Base-by-base conservation (phyloP, 2,329 filamentous ascomycete species). In the Penicillium palitans region DNA sequence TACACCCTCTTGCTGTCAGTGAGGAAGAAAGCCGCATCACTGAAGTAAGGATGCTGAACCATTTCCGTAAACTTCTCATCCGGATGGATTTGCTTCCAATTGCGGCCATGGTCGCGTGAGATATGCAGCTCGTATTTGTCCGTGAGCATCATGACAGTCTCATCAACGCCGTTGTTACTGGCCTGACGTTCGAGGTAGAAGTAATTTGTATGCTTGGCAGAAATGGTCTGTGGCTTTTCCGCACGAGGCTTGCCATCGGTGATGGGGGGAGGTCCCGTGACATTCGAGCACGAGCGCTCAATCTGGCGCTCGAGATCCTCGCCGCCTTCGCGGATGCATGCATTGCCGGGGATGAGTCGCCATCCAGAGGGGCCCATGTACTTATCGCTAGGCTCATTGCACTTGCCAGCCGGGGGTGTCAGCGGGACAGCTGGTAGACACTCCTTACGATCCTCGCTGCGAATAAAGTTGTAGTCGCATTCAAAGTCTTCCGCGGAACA, bases 381-480 rank as follows among this genome's bases (percentile, higher is more conserved):
- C 2, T 81, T 91, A 58, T 89, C 88, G 9, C 87, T 84, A 3
- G 84, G 80, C 42, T 86, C 83, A 70, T 89, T 85, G 75, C 95
- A 99, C 29, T 84, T 83, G 8, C 86, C 90, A 47, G 90, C 83
- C 0, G 93, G 92, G 2, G 86, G 79, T 2, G 80, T 73, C 44
- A 96, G 74, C 3, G 84, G 79, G 0, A 85, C 87, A 27, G 81
- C 84, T 8, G 84, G 82, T 25, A 86, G 80, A 72, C 95, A 98
- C 61, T 88, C 82, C 50, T 84, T 84, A 52, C 84, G 82, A 61
- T 93, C 86, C 4, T 84, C 80, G 37, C 82, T 81, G 66, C 85
- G 84, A 59, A 87, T 79, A 72, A 96, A 98, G 74, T 96, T 96
- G 81, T 90, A 96, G 72, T 98, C 93, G 73, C 95, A 99, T 77